Conservation (phyloP, 2,329 filamentous ascomycete genomes). For the Myriosclerotinia scirpicola region DNA sequence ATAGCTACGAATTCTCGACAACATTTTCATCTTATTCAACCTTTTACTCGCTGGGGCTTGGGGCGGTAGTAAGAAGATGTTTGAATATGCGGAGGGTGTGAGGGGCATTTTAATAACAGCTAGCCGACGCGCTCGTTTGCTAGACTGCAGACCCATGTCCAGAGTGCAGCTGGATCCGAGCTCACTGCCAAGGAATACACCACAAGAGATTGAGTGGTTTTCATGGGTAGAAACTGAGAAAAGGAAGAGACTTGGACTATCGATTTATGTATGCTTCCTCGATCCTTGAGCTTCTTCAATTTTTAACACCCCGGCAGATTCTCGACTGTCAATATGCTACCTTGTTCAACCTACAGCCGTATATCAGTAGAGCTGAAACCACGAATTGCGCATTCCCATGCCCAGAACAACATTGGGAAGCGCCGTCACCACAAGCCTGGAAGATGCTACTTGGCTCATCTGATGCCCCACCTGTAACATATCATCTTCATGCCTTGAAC, state of each 20-base stretch:
- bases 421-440: constrained; percentile 32
- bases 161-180: constrained; percentile 28
- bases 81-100: constrained; percentile 38
- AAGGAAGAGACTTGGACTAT: constrained; percentile 35
- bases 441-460: constrained; percentile 32
- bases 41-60: constrained; percentile 37
- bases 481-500: constrained; percentile 37
- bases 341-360: constrained; percentile 38
- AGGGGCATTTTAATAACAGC: constrained; percentile 36
- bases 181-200: constrained; percentile 26
- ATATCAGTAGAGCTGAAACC: constrained; percentile 37
- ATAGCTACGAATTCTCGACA: constrained; percentile 35
- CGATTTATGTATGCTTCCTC: constrained; percentile 35
- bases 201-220: constrained; percentile 33
- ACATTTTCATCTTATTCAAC: constrained; percentile 37
- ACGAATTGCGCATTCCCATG: constrained; percentile 39
- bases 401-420: constrained; percentile 34
- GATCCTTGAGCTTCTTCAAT: neutral
- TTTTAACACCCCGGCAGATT: constrained; percentile 27
- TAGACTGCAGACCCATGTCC: constrained; percentile 35
- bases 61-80: constrained; percentile 37
- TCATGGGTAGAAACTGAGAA: constrained; percentile 39
- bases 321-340: constrained; percentile 38
- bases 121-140: constrained; percentile 33
- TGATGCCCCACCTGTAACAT: constrained; percentile 32